Evolutionary conservation across 2,329 filamentous ascomycete species (phyloP).

Genomic region (Colletotrichum navitas): DNA sequence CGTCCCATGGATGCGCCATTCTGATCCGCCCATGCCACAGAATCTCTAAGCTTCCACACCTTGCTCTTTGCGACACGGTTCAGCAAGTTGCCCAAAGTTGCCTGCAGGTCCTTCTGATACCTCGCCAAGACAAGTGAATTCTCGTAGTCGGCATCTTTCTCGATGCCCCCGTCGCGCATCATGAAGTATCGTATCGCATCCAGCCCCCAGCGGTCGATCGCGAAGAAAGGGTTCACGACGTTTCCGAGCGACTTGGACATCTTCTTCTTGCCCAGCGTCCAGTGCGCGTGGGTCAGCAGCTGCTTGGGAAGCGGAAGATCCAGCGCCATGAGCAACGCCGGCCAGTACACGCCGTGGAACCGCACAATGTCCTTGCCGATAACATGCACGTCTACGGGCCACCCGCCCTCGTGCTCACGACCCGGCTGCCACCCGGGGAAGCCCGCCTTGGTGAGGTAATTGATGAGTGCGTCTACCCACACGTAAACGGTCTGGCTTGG

Average conservation of each 20-base stretch:
- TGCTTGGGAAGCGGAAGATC: conserved; percentile 82
- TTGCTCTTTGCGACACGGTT: conserved; percentile 77
- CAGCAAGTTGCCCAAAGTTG: conserved; percentile 83
- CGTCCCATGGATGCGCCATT: background rate
- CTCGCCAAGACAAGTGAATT: conserved; percentile 80
- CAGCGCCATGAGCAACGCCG: conserved; percentile 91
- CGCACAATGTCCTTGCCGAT: conserved; percentile 97
- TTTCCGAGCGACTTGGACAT: conserved; percentile 98
- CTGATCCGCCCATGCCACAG: conserved; percentile 56
- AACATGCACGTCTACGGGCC: conserved; percentile 93
- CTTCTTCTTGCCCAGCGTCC: conserved; percentile 91
- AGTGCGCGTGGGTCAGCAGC: conserved; percentile 91
- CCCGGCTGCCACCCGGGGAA: conserved; percentile 82
- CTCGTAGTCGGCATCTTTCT: conserved; percentile 85
- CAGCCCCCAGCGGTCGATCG: conserved; percentile 87
- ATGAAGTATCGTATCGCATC: conserved; percentile 94
- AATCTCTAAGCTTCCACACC: conserved; percentile 75
- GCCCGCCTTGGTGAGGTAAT: conserved; percentile 89
- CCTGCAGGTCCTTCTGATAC: conserved; percentile 84
- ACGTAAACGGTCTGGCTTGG: conserved; percentile 93
- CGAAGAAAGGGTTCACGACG: conserved; percentile 94
- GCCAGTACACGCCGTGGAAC: conserved; percentile 99
- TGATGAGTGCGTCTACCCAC: conserved; percentile 96
- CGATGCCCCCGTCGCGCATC: conserved; percentile 81
- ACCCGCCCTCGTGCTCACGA: conserved; percentile 72